phyloP scores from a whole-genome alignment of 495 filamentous ascomycete species.

The Pyrenopolyporus hunteri region DNA sequence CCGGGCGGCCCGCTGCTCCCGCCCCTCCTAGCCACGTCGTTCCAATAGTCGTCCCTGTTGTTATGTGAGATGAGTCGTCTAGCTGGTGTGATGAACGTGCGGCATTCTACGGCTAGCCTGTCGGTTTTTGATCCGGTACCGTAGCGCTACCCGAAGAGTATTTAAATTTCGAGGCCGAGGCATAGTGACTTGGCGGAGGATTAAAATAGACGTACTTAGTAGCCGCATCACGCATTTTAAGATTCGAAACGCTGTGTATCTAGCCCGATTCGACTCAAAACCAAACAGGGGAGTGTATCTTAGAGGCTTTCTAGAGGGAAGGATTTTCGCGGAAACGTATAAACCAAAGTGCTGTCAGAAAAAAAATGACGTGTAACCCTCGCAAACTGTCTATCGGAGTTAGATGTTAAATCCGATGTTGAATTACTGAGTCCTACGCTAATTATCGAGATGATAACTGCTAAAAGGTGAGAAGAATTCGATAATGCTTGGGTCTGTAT shows the following conservation, averaged over 20 bases:
- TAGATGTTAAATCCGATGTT: too few relatives aligned
- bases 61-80: constrained; percentile 21
- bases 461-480: too few relatives aligned
- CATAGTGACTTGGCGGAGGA: not conserved
- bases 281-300: not conserved
- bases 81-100: constrained; percentile 3
- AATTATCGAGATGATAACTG: too few relatives aligned
- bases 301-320: not conserved
- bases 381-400: too few relatives aligned
- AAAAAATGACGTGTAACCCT: too few relatives aligned
- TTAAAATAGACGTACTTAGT: constrained; percentile 14
- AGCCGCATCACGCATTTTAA: not conserved
- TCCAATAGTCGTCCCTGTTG: not conserved
- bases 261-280: constrained; percentile 4
- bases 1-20: not conserved
- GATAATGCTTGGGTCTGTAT: too few relatives aligned
- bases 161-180: constrained; percentile 1
- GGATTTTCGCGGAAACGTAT: not conserved
- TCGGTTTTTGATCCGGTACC: not conserved
- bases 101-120: not conserved
- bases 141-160: not conserved
- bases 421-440: too few relatives aligned
- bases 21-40: not conserved
- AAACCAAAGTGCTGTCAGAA: too few relatives aligned
- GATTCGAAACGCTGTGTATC: constrained; percentile 6